Conservation (phyloP, 2,329 filamentous ascomycete genomes). For the Penicillium sp. region DNA sequence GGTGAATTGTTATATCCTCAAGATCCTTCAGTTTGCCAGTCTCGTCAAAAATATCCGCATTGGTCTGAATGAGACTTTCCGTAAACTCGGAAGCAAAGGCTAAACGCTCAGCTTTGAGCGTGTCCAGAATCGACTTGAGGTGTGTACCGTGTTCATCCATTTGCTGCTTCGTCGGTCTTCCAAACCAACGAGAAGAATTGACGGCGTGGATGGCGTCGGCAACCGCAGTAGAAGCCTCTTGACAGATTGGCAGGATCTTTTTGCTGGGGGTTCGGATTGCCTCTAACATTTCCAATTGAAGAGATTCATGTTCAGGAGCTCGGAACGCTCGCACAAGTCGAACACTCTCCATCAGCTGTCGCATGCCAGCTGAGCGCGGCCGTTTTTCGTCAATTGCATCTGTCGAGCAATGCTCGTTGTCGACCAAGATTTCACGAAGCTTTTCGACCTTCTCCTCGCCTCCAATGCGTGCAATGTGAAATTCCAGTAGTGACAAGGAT, state of each 20-base stretch:
- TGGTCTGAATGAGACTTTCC: conserved; percentile 41
- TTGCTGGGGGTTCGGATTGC: conserved; percentile 31
- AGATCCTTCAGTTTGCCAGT: conserved; percentile 38
- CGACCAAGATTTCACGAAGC: conserved; percentile 8
- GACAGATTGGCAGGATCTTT: conserved; percentile 28
- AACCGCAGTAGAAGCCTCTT: conserved; percentile 22
- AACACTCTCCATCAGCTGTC: conserved; percentile 35
- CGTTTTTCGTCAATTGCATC: conserved; percentile 12
- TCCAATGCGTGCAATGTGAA: conserved; percentile 40
- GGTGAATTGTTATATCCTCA: conserved; percentile 21
- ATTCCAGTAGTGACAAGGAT: conserved; percentile 43
- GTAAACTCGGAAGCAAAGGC: conserved; percentile 37
- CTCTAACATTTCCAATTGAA: conserved; percentile 34
- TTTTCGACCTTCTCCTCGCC: conserved; percentile 20
- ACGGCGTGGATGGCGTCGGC: conserved; percentile 31
- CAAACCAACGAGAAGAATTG: conserved; percentile 31
- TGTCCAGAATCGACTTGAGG: conserved; percentile 20
- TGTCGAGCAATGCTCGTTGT: background rate
- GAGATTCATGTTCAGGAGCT: conserved; percentile 36
- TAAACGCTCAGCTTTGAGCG: conserved; percentile 27
- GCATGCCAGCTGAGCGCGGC: conserved; percentile 26
- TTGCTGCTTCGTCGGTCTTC: conserved; percentile 20
- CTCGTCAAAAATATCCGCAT: conserved; percentile 45
- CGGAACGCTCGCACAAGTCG: conserved; percentile 41
- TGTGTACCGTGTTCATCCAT: conserved; percentile 23